phyloP scores from a whole-genome alignment of 371 early-diverging fungal species.

The Rhizopus stolonifer region DNA sequence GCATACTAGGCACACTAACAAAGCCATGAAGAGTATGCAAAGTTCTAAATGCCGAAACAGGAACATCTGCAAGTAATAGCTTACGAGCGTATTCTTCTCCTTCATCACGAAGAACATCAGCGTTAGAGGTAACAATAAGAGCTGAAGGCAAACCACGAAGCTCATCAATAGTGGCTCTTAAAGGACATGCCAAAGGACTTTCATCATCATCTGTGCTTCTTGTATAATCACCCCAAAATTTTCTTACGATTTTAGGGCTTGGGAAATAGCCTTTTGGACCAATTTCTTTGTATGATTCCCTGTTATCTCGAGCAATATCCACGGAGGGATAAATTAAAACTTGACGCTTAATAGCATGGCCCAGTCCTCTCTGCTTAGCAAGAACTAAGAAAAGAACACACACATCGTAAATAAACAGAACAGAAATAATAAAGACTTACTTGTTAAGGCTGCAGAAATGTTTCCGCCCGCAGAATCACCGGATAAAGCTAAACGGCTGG shows the following conservation, averaged over 20 bases:
- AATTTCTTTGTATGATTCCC: constrained; percentile 10
- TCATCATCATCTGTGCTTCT: neutral
- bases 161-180: constrained; percentile 14
- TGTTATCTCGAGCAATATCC: constrained; percentile 1
- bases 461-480: constrained; percentile 38
- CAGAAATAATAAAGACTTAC: constrained; percentile 9
- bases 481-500: constrained; percentile 9
- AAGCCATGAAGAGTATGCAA: constrained; percentile 21
- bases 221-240: constrained; percentile 7
- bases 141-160: constrained; percentile 21
- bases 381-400: constrained; percentile 13
- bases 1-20: constrained; percentile 7
- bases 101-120: constrained; percentile 31
- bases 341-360: constrained; percentile 13
- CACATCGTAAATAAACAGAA: neutral
- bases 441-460: constrained; percentile 21
- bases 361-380: constrained; percentile 20
- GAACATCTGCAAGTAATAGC: constrained; percentile 21
- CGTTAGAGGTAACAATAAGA: constrained; percentile 16
- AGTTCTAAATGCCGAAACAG: constrained; percentile 12
- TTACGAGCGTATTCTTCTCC: constrained; percentile 23
- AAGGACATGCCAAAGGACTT: constrained; percentile 10
- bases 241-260: neutral
- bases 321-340: constrained; percentile 21
- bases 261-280: constrained; percentile 14